Evolutionary conservation across 345 rosid genomes (phyloP).

Genomic region (Gynandropsis gynandra): DNA sequence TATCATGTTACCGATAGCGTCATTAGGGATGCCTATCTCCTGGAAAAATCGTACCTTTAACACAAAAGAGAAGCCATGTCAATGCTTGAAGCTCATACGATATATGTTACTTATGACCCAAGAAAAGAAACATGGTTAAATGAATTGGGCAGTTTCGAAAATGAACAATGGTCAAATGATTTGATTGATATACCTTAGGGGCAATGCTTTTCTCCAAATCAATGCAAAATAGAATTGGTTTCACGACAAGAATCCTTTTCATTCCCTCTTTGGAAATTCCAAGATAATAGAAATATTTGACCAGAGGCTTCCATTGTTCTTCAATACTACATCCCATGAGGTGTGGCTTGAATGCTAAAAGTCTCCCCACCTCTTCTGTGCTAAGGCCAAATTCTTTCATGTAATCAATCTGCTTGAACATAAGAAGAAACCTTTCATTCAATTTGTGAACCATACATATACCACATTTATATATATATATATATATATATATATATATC

Average conservation of each 20-base stretch:
- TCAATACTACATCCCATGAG: slow-evolving; percentile 79
- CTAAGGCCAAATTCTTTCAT: slow-evolving; percentile 82
- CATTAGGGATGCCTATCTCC: slow-evolving; percentile 76
- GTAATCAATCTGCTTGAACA: slow-evolving; percentile 47
- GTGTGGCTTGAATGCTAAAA: slow-evolving; percentile 78
- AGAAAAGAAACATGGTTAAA: too few relatives aligned
- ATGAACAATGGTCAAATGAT: too few relatives aligned
- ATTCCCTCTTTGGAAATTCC: slow-evolving; percentile 82
- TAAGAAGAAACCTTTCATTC: neutral
- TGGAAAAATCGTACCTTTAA: slow-evolving; percentile 66
- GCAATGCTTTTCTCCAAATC: slow-evolving; percentile 60
- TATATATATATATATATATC: too few relatives aligned
- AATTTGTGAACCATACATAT: too few relatives aligned
- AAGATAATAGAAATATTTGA: slow-evolving; percentile 73
- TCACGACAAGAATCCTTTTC: slow-evolving; percentile 75
- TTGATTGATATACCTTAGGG: slow-evolving; percentile 57
- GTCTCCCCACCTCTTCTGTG: slow-evolving; percentile 61
- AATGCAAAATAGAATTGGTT: slow-evolving; percentile 79
- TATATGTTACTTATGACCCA: neutral
- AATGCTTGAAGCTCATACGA: slow-evolving; percentile 5
- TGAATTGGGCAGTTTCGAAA: too few relatives aligned
- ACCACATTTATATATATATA: too few relatives aligned
- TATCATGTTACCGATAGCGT: slow-evolving; percentile 81
- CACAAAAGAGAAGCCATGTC: slow-evolving; percentile 19
- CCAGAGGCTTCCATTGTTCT: slow-evolving; percentile 83